phyloP scores from a whole-genome alignment of 148 eudicot genomes.

The Nepenthes mirabilis region DNA sequence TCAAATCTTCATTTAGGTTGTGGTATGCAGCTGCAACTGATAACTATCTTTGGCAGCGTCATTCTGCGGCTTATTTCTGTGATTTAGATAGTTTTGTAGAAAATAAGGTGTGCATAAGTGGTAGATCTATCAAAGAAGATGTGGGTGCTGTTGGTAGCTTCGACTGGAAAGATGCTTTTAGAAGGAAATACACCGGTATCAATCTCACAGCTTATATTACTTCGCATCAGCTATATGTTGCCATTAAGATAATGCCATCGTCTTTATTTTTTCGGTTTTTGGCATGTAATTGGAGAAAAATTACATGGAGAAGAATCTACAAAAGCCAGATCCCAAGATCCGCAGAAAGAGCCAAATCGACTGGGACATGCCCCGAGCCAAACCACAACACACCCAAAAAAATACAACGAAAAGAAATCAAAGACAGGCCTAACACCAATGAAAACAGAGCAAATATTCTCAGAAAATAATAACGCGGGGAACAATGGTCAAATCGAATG shows the following conservation, averaged over 20 bases:
- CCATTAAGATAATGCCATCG: background rate
- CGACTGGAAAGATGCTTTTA: constrained; percentile 51
- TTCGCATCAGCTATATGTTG: background rate
- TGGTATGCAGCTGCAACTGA: constrained; percentile 75
- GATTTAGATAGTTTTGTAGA: constrained; percentile 9
- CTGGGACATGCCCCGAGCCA: too few relatives aligned
- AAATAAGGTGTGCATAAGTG: constrained; percentile 5
- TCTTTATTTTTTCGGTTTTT: too few relatives aligned
- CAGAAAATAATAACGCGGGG: too few relatives aligned
- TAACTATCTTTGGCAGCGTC: constrained; percentile 49
- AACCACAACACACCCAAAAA: too few relatives aligned
- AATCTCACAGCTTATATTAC: background rate
- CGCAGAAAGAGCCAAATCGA: too few relatives aligned
- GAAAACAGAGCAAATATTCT: too few relatives aligned
- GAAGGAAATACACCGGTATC: constrained; percentile 44
- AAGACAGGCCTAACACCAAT: too few relatives aligned
- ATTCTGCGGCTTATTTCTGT: constrained; percentile 32
- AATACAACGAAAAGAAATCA: too few relatives aligned
- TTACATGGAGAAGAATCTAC: too few relatives aligned
- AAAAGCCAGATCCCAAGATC: too few relatives aligned
- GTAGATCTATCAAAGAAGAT: constrained; percentile 9
- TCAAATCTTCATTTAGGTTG: constrained; percentile 25
- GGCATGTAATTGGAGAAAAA: too few relatives aligned
- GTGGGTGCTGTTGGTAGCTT: constrained; percentile 5
- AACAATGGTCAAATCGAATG: background rate